phyloP scores from a whole-genome alignment of 2,329 filamentous ascomycete species.

The Conoideocrella luteorostrata region DNA sequence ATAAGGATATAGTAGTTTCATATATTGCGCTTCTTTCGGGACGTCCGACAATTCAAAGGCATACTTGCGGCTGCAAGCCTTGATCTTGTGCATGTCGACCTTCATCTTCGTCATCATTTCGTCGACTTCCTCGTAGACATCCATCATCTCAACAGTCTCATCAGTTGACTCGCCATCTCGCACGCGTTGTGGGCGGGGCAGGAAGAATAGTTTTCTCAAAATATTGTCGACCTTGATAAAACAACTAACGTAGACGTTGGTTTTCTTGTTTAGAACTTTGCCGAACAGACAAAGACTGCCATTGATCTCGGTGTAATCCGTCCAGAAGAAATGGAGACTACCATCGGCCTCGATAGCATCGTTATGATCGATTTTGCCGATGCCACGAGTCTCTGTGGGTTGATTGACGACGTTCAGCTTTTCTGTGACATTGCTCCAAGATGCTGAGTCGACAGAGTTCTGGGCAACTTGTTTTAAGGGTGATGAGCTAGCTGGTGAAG shows the following conservation, averaged over 20 bases:
- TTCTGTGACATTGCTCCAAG: conserved; percentile 82
- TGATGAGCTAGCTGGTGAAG: conserved; percentile 71
- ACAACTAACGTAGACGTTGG: conserved; percentile 73
- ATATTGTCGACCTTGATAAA: conserved; percentile 97
- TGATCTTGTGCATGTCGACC: conserved; percentile 89
- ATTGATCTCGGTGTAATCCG: conserved; percentile 88
- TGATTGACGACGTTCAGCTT: conserved; percentile 81
- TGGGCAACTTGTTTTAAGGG: conserved; percentile 51
- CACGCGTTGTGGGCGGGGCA: conserved; percentile 63
- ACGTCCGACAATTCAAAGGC: conserved; percentile 87
- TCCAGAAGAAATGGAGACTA: conserved; percentile 92
- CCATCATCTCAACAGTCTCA: conserved; percentile 76
- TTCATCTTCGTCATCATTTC: conserved; percentile 79
- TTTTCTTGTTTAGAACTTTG: conserved; percentile 88
- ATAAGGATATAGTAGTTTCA: conserved; percentile 96
- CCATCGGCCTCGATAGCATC: conserved; percentile 93
- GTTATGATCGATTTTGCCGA: conserved; percentile 76
- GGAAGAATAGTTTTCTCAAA: conserved; percentile 83
- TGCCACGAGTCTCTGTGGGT: conserved; percentile 55
- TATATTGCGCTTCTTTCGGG: conserved; percentile 82
- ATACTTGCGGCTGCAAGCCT: conserved; percentile 82
- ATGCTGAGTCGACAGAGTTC: conserved; percentile 65
- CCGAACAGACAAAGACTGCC: conserved; percentile 91
- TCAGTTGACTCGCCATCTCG: conserved; percentile 59
- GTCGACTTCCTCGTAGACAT: conserved; percentile 88